phyloP scores from a whole-genome alignment of 164 flowering plant genomes.

The Amborella trichopoda region DNA sequence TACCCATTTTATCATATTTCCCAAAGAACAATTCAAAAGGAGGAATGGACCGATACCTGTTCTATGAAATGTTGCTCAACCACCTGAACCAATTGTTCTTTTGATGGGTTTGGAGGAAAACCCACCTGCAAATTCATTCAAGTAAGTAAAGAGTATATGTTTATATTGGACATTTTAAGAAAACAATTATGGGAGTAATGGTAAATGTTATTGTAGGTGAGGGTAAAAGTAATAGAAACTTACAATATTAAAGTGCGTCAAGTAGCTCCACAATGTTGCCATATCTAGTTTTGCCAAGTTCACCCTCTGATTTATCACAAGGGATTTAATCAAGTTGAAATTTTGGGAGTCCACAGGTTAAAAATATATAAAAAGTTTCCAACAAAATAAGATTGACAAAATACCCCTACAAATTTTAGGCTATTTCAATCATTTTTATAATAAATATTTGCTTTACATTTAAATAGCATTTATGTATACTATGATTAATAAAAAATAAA shows the following conservation, averaged over 20 bases:
- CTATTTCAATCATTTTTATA: neutral
- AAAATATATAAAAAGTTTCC: no score
- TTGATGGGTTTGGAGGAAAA: conserved; percentile 31
- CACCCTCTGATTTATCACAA: conserved; percentile 35
- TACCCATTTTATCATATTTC: neutral
- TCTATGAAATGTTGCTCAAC: conserved; percentile 63
- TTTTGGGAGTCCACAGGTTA: no score
- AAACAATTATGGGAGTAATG: neutral
- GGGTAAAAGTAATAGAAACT: conserved; percentile 14
- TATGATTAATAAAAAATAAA: neutral
- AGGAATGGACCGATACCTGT: conserved; percentile 34
- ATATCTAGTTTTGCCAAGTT: conserved; percentile 61
- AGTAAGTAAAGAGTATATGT: no score
- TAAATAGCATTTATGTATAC: neutral
- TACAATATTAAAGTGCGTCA: conserved; percentile 59
- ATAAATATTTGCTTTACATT: neutral
- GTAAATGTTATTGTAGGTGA: neutral
- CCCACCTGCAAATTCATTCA: conserved; percentile 19
- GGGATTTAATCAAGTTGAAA: no score
- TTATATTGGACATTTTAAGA: neutral
- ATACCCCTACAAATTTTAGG: neutral
- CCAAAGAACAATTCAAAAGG: no score
- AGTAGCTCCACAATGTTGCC: conserved; percentile 65
- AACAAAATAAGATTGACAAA: neutral
- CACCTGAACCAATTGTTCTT: conserved; percentile 51